phyloP scores from a whole-genome alignment of 2,329 filamentous ascomycete genomes.

The Calonectria naviculata region DNA sequence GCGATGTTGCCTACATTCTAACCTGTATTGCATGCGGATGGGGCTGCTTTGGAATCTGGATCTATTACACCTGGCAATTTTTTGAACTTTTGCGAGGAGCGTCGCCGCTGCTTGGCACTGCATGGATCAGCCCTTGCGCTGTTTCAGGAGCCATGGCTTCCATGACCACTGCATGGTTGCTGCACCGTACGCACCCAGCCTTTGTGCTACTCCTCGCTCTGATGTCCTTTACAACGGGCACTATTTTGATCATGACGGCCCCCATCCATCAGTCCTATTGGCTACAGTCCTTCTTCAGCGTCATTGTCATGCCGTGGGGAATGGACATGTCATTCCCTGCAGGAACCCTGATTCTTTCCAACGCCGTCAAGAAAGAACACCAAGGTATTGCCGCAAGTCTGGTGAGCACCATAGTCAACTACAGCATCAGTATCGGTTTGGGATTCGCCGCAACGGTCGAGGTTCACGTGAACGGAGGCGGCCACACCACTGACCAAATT shows the following conservation, averaged over 20 bases:
- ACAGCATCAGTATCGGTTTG: slow-evolving; percentile 73
- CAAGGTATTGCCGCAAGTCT: slow-evolving; percentile 63
- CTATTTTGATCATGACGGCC: slow-evolving; percentile 56
- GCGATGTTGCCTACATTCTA: slow-evolving; percentile 66
- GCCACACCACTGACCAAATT: slow-evolving; percentile 18
- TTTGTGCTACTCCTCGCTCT: slow-evolving; percentile 58
- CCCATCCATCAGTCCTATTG: slow-evolving; percentile 71
- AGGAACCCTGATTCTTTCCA: slow-evolving; percentile 68
- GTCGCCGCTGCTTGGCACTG: slow-evolving; percentile 55
- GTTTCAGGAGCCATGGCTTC: slow-evolving; percentile 57
- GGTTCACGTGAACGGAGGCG: slow-evolving; percentile 45
- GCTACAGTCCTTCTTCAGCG: slow-evolving; percentile 69
- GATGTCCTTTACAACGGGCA: slow-evolving; percentile 55
- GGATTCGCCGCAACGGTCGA: slow-evolving; percentile 76
- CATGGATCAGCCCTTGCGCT: slow-evolving; percentile 57
- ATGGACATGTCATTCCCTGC: slow-evolving; percentile 75
- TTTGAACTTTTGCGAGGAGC: slow-evolving; percentile 56
- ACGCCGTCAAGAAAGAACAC: slow-evolving; percentile 58
- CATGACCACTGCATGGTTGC: slow-evolving; percentile 54
- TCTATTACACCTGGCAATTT: slow-evolving; percentile 63
- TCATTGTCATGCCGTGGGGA: slow-evolving; percentile 69
- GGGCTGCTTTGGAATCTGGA: slow-evolving; percentile 65
- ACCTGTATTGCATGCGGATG: slow-evolving; percentile 64
- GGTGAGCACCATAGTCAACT: slow-evolving; percentile 75
- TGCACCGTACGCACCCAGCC: slow-evolving; percentile 46